Evolutionary conservation across 23 red algal genomes (phyloP).

Genomic region (Agarophyton chilense): DNA sequence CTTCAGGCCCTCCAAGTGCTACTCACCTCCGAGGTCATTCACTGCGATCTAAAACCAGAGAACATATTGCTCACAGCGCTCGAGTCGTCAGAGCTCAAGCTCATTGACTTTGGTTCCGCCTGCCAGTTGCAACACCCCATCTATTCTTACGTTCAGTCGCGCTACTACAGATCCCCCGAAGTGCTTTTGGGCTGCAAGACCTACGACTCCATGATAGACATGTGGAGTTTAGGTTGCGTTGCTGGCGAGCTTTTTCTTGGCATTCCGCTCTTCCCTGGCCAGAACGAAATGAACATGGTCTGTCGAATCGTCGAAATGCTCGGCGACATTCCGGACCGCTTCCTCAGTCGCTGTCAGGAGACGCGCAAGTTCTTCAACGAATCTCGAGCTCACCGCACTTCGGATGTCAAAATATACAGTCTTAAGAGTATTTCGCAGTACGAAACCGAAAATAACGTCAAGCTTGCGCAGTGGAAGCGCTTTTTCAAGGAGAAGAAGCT

Average conservation of each 20-base stretch:
- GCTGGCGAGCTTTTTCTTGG: conserved; percentile 96
- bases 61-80: conserved; percentile 81
- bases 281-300: conserved; percentile 96
- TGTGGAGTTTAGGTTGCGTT: conserved; percentile 97
- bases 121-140: conserved; percentile 80
- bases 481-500: conserved; percentile 86
- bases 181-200: conserved; percentile 74
- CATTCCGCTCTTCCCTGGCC: conserved; percentile 93
- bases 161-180: conserved; percentile 97
- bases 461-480: conserved; percentile 66
- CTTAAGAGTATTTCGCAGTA: conserved; percentile 54
- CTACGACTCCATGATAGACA: conserved; percentile 93
- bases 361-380: conserved; percentile 70
- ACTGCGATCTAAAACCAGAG: conserved; percentile 99
- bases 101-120: conserved; percentile 98
- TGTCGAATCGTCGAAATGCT: conserved; percentile 95
- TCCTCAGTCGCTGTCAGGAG: conserved; percentile 60
- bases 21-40: conserved; percentile 78
- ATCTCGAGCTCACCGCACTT: not conserved
- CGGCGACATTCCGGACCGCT: conserved; percentile 70
- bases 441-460: conserved; percentile 47
- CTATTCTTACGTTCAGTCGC: conserved; percentile 97
- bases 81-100: conserved; percentile 54
- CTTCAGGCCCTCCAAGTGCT: conserved; percentile 84
- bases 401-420: conserved; percentile 15